A percentile compares a stretch with the other conserved stretches of the same genome.
Conservation (phyloP, 2,329 filamentous ascomycete genomes). For the Fusarium vanettenii region DNA sequence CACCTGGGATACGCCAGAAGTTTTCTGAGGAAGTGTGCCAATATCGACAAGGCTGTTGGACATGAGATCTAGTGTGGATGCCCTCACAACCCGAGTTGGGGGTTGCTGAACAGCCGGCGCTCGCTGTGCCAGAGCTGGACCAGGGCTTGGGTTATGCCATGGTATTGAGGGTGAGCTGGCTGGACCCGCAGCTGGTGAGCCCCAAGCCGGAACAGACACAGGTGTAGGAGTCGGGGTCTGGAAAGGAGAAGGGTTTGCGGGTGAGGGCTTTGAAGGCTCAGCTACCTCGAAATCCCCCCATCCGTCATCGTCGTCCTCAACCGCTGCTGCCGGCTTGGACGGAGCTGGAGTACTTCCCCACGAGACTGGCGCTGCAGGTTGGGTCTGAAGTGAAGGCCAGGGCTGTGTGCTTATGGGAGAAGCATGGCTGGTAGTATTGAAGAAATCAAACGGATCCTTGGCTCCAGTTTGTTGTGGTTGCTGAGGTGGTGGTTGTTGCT, state of each 20-base stretch:
- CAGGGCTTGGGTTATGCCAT: constrained; percentile 30
- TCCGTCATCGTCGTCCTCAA: constrained; percentile 68
- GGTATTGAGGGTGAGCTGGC: constrained; percentile 28
- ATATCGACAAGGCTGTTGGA: constrained; percentile 63
- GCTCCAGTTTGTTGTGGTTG: constrained; percentile 26
- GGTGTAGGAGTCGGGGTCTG: constrained; percentile 6
- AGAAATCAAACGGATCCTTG: constrained; percentile 45
- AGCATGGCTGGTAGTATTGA: constrained; percentile 29
- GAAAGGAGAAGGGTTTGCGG: constrained; percentile 26
- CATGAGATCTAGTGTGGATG: constrained; percentile 65
- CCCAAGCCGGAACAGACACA: constrained; percentile 27
- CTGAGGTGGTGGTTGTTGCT: constrained; percentile 12
- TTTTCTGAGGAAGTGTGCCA: constrained; percentile 22
- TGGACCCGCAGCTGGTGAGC: constrained; percentile 10
- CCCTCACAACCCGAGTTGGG: constrained; percentile 51
- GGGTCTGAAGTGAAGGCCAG: constrained; percentile 48
- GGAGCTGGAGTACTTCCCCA: constrained; percentile 33
- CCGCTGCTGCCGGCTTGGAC: constrained; percentile 32
- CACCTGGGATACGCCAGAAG: constrained; percentile 1
- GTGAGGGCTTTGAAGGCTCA: constrained; percentile 43
- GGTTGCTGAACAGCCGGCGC: constrained; percentile 16
- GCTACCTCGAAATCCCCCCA: constrained; percentile 78
- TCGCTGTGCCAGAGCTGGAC: constrained; percentile 8
- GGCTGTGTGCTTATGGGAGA: constrained; percentile 34
- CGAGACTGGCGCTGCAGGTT: constrained; percentile 28